Evolutionary conservation across 768 basidiomycete species (phyloP).

Genomic region (Suillus subalutaceus): DNA sequence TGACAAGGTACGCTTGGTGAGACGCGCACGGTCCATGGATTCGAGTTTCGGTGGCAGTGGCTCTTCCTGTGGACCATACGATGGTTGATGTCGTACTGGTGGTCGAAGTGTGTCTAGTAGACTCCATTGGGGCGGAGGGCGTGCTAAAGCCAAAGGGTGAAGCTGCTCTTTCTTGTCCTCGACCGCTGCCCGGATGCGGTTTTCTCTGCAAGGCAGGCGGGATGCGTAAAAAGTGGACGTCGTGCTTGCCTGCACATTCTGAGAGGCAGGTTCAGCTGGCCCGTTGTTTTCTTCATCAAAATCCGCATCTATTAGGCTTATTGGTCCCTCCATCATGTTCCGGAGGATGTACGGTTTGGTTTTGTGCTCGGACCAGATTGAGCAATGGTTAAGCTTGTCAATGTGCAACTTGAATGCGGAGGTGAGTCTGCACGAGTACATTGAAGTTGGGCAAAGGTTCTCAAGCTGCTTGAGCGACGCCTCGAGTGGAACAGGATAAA

Average conservation of each 20-base stretch:
- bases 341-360: background rate
- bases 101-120: conserved; percentile 5
- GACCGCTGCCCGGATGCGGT: background rate
- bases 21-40: conserved; percentile 26
- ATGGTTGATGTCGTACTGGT: background rate
- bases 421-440: conserved; percentile 29
- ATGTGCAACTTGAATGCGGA: conserved; percentile 34
- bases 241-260: background rate
- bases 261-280: background rate
- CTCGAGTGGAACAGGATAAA: conserved; percentile 45
- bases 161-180: conserved; percentile 7
- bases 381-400: conserved; percentile 15
- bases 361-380: background rate
- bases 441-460: conserved; percentile 18
- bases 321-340: background rate
- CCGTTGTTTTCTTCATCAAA: background rate
- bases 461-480: conserved; percentile 38
- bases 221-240: background rate
- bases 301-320: background rate
- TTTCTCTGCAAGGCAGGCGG: background rate
- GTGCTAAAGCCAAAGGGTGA: conserved; percentile 31
- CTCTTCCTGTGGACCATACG: background rate
- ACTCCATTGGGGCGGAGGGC: conserved; percentile 31
- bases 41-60: conserved; percentile 5
- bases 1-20: conserved; percentile 28